Evolutionary conservation across 768 basidiomycete genomes (phyloP).

Genomic region (Pisolithus microcarpus): DNA sequence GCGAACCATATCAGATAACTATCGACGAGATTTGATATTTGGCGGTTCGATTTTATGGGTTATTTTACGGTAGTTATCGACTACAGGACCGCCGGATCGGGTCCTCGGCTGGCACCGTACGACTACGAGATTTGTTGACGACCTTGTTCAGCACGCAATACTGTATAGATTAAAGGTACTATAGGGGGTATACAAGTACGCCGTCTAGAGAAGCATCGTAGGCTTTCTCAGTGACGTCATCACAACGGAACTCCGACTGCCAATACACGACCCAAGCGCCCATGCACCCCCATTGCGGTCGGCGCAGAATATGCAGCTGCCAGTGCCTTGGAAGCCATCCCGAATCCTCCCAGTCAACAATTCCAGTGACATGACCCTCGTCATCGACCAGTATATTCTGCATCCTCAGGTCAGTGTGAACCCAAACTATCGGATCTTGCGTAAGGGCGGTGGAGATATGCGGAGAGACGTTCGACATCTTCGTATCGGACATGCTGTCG

Average conservation of each 20-base stretch:
- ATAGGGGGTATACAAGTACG: conserved; percentile 5
- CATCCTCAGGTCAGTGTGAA: conserved; percentile 14
- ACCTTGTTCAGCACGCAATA: not conserved
- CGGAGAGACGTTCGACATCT: conserved; percentile 1
- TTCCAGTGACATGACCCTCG: conserved; percentile 13
- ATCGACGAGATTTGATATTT: not conserved
- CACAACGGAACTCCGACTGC: conserved; percentile 2
- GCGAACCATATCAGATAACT: not conserved
- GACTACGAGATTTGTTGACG: too few relatives aligned
- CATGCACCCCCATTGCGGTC: conserved; percentile 7
- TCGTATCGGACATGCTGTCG: conserved; percentile 4
- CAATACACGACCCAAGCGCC: conserved; percentile 7
- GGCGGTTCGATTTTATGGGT: not conserved
- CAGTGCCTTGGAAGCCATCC: conserved; percentile 19
- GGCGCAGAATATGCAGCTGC: conserved; percentile 13
- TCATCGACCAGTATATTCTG: conserved; percentile 17
- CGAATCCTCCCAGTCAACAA: conserved; percentile 21
- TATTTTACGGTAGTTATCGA: not conserved
- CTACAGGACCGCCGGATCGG: too few relatives aligned
- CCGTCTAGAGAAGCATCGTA: conserved; percentile 6
- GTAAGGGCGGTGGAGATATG: not conserved
- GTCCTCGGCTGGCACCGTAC: too few relatives aligned
- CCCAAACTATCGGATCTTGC: conserved; percentile 9
- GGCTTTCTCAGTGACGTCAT: conserved; percentile 3
- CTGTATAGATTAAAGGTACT: not conserved